phyloP scores from a whole-genome alignment of 2,329 filamentous ascomycete species.

The Diaporthe capsici region DNA sequence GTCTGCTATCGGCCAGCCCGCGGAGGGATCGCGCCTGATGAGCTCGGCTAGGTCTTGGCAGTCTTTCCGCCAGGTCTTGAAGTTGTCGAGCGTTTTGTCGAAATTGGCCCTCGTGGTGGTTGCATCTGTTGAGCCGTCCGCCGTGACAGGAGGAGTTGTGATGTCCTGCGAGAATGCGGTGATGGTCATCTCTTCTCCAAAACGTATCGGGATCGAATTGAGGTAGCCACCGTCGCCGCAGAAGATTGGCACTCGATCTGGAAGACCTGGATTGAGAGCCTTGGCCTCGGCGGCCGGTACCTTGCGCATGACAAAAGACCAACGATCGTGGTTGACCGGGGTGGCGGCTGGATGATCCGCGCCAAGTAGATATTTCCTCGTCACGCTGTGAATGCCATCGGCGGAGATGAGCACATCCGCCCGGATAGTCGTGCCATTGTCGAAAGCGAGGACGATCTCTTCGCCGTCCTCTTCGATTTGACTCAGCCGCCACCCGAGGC shows the following conservation, averaged over 20 bases:
- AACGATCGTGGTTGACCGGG: conserved; percentile 49
- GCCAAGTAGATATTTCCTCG: conserved; percentile 53
- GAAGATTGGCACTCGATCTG: not conserved
- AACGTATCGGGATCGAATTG: conserved; percentile 7
- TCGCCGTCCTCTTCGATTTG: not conserved
- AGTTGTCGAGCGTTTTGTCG: conserved; percentile 8
- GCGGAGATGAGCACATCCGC: conserved; percentile 55
- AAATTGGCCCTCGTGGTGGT: not conserved
- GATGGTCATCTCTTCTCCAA: conserved; percentile 13
- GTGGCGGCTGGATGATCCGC: conserved; percentile 45
- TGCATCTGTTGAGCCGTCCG: not conserved
- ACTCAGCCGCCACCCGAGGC: conserved; percentile 42
- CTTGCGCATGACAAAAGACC: conserved; percentile 42
- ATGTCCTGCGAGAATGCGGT: not conserved
- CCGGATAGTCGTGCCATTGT: conserved; percentile 19
- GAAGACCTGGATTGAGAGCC: not conserved
- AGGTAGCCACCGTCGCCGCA: conserved; percentile 12
- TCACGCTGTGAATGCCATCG: conserved; percentile 56
- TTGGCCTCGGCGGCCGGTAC: not conserved
- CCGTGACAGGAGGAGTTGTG: not conserved
- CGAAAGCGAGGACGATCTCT: not conserved
- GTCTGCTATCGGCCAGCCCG: conserved; percentile 44
- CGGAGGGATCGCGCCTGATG: conserved; percentile 6
- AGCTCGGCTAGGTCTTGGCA: conserved; percentile 4
- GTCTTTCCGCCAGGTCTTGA: conserved; percentile 9